These are phyloP conservation scores for Dorcoceras hygrometricum DNA, from an alignment of 257 asterid species.

Conservation along the genomic window DNA sequence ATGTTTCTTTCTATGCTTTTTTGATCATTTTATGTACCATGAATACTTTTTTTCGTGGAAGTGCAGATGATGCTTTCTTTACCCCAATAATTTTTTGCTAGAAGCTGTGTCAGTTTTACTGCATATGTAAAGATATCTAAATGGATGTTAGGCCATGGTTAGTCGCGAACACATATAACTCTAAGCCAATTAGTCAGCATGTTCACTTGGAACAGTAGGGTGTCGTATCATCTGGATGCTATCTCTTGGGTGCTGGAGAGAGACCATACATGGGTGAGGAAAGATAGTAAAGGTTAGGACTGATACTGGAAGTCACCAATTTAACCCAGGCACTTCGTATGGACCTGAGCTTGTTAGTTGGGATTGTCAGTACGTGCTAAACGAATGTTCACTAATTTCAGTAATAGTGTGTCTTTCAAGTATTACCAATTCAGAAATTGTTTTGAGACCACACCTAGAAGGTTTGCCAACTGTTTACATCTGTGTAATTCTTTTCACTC, in stretches of 20 bases:
- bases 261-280: background rate
- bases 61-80: background rate
- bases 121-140: background rate
- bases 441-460: background rate
- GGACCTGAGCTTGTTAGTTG: background rate
- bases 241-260: slow-evolving; percentile 7
- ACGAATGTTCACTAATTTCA: background rate
- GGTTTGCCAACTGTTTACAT: background rate
- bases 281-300: background rate
- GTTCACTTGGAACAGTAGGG: background rate
- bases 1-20: slow-evolving; percentile 31
- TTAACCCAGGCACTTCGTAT: background rate
- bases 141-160: background rate
- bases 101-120: background rate
- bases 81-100: background rate
- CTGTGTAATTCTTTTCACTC: background rate
- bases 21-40: background rate
- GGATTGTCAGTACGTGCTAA: background rate
- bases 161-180: background rate
- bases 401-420: background rate
- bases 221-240: slow-evolving; percentile 9
- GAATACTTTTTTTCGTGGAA: background rate
- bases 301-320: slow-evolving; percentile 4
- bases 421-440: background rate
- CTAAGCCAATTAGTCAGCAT: background rate